Conservation (phyloP, 1,284 basidiomycete species). For the Afroboletus lepidellus region DNA sequence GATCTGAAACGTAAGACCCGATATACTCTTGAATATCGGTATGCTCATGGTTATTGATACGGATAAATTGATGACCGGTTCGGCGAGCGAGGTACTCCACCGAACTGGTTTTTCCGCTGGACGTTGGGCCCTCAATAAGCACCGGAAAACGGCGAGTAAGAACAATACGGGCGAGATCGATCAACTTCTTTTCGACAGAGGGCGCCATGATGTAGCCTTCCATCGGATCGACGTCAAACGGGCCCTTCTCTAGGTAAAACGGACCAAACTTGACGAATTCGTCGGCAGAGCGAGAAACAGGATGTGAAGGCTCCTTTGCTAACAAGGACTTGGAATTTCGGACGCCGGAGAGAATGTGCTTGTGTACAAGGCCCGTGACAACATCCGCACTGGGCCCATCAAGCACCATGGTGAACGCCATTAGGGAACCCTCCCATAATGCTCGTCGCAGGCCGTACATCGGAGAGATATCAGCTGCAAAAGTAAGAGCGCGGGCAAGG, state of each 20-base stretch:
- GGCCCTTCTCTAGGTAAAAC: constrained; percentile 87
- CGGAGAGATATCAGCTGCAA: constrained; percentile 81
- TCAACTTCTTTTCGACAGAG: constrained; percentile 93
- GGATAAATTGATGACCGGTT: constrained; percentile 94
- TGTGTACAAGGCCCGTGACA: constrained; percentile 73
- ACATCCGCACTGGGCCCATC: constrained; percentile 71
- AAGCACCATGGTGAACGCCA: constrained; percentile 97
- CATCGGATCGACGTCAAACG: constrained; percentile 57
- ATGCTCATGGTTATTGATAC: constrained; percentile 99
- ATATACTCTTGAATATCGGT: constrained; percentile 99
- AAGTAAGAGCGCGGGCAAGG: constrained; percentile 87
- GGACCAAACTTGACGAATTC: constrained; percentile 85
- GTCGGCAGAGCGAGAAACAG: constrained; percentile 47
- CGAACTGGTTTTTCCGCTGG: constrained; percentile 96
- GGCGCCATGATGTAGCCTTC: constrained; percentile 93
- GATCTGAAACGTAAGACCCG: constrained; percentile 95
- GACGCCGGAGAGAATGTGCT: constrained; percentile 80
- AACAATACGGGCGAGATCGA: constrained; percentile 90
- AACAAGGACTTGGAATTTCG: constrained; percentile 81
- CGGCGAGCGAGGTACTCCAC: constrained; percentile 93
- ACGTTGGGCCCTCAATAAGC: constrained; percentile 97
- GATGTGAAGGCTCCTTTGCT: constrained; percentile 62
- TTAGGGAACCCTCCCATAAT: constrained; percentile 94
- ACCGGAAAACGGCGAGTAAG: constrained; percentile 90
- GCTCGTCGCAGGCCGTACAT: constrained; percentile 83